phyloP scores from a whole-genome alignment of 2,329 filamentous ascomycete genomes.

The Dryadomyces quercus-mongolicae region DNA sequence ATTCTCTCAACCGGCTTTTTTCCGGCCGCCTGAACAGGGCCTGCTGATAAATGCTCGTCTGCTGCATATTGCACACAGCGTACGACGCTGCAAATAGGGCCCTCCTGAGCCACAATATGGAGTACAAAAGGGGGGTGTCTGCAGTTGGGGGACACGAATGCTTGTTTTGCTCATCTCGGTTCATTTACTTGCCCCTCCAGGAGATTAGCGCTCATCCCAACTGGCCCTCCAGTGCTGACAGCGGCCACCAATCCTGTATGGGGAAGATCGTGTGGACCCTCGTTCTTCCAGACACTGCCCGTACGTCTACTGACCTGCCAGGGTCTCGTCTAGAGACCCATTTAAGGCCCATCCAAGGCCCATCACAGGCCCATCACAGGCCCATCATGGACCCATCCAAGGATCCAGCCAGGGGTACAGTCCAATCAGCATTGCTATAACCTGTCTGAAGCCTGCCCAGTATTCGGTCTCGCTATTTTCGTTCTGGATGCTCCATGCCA shows the following conservation, averaged over 20 bases:
- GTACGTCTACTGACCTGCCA: neutral
- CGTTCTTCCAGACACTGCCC: neutral
- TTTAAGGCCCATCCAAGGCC: too few species aligned
- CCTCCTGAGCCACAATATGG: too few species aligned
- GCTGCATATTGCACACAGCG: too few species aligned
- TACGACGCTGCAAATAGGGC: too few species aligned
- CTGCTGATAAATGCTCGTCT: too few species aligned
- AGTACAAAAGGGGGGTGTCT: neutral
- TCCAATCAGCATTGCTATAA: neutral
- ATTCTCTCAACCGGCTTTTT: too few species aligned
- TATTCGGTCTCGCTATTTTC: neutral
- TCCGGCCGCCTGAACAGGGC: too few species aligned
- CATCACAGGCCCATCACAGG: too few species aligned
- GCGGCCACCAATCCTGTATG: conserved; percentile 5
- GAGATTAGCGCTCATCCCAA: conserved; percentile 11
- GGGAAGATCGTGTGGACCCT: neutral
- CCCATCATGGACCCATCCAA: too few species aligned
- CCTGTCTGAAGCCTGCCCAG: neutral
- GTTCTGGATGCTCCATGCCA: neutral
- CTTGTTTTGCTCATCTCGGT: conserved; percentile 12
- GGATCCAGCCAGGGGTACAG: neutral
- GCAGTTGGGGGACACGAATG: neutral
- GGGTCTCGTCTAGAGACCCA: neutral
- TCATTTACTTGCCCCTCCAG: conserved; percentile 7
- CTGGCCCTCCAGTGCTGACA: neutral